Evolutionary conservation across 257 asterid genomes (phyloP).

Genomic region (Solanum neorickii): DNA sequence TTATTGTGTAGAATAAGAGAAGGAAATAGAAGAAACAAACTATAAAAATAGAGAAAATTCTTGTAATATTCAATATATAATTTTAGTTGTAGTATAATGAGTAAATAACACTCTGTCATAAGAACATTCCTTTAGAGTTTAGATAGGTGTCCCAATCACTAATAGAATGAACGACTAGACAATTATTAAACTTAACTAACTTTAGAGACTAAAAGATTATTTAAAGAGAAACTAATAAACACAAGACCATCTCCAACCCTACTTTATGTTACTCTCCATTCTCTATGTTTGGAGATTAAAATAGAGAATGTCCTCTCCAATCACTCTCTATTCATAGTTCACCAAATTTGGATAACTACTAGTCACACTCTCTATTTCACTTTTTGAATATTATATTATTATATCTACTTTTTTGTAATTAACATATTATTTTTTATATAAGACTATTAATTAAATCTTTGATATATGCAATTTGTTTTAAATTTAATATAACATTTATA

Average conservation of each 20-base stretch:
- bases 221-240: background rate
- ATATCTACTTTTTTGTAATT: no score
- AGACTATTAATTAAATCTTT: no score
- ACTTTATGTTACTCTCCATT: no score
- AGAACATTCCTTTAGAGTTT: background rate
- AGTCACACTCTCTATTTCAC: no score
- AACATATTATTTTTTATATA: no score
- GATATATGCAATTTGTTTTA: no score
- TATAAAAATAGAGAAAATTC: background rate
- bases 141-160: background rate
- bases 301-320: no score
- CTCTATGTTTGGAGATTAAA: no score
- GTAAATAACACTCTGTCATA: background rate
- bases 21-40: background rate
- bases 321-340: no score
- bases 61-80: background rate
- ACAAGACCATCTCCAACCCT: background rate
- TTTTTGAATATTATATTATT: no score
- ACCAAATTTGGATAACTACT: no score
- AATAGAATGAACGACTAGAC: background rate
- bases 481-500: no score
- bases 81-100: background rate
- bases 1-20: background rate
- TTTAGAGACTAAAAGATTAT: background rate
- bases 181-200: background rate